Conservation (phyloP, 192 early-diverging fungal genomes). For the Tieghemiomyces parasiticus region DNA sequence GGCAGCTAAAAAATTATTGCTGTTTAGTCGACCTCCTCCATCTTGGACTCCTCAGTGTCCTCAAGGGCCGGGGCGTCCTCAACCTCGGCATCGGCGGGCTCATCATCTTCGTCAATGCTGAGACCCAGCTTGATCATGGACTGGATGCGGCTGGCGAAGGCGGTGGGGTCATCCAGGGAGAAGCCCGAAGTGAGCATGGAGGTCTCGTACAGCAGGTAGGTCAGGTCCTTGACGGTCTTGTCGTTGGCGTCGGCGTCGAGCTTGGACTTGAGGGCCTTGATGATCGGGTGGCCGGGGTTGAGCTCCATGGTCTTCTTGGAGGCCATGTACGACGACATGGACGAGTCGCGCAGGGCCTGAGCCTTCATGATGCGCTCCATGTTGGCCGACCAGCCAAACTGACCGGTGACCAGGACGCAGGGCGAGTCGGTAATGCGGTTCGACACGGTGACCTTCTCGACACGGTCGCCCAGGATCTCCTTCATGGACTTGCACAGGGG, state of each 20-base stretch:
- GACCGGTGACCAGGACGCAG: slow-evolving; percentile 96
- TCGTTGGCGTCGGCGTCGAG: slow-evolving; percentile 92
- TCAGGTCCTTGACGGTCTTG: slow-evolving; percentile 96
- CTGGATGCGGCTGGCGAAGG: slow-evolving; percentile 91
- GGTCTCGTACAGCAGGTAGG: slow-evolving; percentile 90
- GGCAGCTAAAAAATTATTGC: too few relatives aligned
- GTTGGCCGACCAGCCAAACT: slow-evolving; percentile 99
- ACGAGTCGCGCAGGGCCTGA: slow-evolving; percentile 96
- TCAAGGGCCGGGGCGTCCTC: slow-evolving; percentile 32
- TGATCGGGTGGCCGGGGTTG: slow-evolving; percentile 90
- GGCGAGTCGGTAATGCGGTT: slow-evolving; percentile 96
- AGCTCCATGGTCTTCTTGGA: slow-evolving; percentile 99
- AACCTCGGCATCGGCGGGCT: slow-evolving; percentile 19
- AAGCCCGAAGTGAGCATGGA: slow-evolving; percentile 94
- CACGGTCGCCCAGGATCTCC: slow-evolving; percentile 98
- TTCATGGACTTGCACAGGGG: slow-evolving; percentile 87
- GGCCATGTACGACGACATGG: slow-evolving; percentile 99
- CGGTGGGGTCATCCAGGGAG: slow-evolving; percentile 87
- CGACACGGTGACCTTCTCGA: slow-evolving; percentile 87
- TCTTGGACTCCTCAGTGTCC: slow-evolving; percentile 40
- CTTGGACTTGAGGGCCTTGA: slow-evolving; percentile 89
- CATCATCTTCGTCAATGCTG: slow-evolving; percentile 76
- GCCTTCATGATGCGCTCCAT: slow-evolving; percentile 99
- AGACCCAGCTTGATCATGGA: slow-evolving; percentile 99
- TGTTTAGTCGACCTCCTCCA: slow-evolving; percentile 62